A percentile compares a stretch with the other conserved stretches of the same genome.
Evolutionary conservation across 495 filamentous ascomycete genomes (phyloP).

Genomic region (Symbiotaphrina buchneri): DNA sequence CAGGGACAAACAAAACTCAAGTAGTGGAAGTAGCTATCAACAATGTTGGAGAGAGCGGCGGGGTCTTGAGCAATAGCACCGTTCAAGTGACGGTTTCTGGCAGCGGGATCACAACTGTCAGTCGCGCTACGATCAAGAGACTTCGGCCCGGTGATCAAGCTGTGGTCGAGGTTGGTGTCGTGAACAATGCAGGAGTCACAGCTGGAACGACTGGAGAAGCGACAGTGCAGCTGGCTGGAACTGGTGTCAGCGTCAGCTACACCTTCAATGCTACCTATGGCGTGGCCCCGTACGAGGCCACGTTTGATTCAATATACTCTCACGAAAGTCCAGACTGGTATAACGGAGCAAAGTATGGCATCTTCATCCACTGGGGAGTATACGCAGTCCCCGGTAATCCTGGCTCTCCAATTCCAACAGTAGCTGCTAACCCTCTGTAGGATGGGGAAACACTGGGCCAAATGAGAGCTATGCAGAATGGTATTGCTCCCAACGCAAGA

Average conservation of each 20-base stretch:
- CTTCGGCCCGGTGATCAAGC: conserved; percentile 29
- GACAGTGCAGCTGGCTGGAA: conserved; percentile 11
- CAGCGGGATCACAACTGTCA: conserved; percentile 15
- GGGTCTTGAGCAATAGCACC: conserved; percentile 14
- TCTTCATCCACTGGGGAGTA: conserved; percentile 38
- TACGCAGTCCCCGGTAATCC: too few relatives aligned
- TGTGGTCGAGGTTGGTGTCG: conserved; percentile 22
- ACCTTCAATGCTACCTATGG: conserved; percentile 16
- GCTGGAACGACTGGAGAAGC: conserved; percentile 8
- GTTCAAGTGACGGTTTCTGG: conserved; percentile 16
- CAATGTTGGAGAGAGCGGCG: conserved; percentile 21
- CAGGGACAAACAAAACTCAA: conserved; percentile 20
- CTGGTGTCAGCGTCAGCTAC: conserved; percentile 9
- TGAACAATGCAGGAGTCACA: conserved; percentile 6
- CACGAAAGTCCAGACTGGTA: conserved; percentile 31
- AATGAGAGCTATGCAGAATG: neutral
- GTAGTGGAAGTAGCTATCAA: conserved; percentile 26
- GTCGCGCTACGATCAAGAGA: conserved; percentile 19
- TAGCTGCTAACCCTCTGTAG: too few relatives aligned
- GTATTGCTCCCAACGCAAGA: conserved; percentile 10
- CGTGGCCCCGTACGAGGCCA: conserved; percentile 12
- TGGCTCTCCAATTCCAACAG: too few relatives aligned
- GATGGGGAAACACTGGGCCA: neutral
- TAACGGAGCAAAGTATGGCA: conserved; percentile 27
- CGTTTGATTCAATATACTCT: conserved; percentile 15